Percentiles rank a stretch among this genome's conserved stretches.
Conservation (phyloP, 2,329 filamentous ascomycete genomes). For the Lachnellula suecica region DNA sequence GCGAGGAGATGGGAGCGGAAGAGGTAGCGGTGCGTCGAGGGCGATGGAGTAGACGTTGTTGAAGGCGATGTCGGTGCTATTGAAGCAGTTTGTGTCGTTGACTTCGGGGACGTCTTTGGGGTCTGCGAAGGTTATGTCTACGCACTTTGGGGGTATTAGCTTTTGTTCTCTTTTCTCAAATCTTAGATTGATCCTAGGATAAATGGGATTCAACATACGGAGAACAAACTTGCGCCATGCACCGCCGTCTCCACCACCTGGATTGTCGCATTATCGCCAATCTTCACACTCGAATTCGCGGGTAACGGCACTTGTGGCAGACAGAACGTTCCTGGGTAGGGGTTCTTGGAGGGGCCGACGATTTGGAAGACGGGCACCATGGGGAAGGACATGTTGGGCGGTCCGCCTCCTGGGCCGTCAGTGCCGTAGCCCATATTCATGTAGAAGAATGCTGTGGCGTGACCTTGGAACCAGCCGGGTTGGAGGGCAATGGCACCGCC, state of each 20-base stretch:
- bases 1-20: background rate
- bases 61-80: constrained; percentile 47
- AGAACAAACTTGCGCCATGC: constrained; percentile 76
- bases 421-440: constrained; percentile 87
- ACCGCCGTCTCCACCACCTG: constrained; percentile 81
- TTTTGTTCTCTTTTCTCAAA: background rate
- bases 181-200: background rate
- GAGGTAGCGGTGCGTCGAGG: background rate
- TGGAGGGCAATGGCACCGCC: constrained; percentile 90
- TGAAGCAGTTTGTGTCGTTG: constrained; percentile 84
- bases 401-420: constrained; percentile 60
- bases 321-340: constrained; percentile 88
- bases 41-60: constrained; percentile 65
- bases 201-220: constrained; percentile 28
- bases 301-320: constrained; percentile 87
- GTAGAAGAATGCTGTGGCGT: constrained; percentile 79
- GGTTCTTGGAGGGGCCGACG: constrained; percentile 74
- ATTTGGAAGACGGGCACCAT: constrained; percentile 84
- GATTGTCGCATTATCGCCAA: constrained; percentile 88
- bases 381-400: constrained; percentile 81
- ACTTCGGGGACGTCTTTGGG: constrained; percentile 75
- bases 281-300: constrained; percentile 63
- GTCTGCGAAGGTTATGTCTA: constrained; percentile 89
- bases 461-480: constrained; percentile 94
- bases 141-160: constrained; percentile 60